phyloP scores from a whole-genome alignment of 2,329 filamentous ascomycete species.

The Rhytidhysteron rufulum region DNA sequence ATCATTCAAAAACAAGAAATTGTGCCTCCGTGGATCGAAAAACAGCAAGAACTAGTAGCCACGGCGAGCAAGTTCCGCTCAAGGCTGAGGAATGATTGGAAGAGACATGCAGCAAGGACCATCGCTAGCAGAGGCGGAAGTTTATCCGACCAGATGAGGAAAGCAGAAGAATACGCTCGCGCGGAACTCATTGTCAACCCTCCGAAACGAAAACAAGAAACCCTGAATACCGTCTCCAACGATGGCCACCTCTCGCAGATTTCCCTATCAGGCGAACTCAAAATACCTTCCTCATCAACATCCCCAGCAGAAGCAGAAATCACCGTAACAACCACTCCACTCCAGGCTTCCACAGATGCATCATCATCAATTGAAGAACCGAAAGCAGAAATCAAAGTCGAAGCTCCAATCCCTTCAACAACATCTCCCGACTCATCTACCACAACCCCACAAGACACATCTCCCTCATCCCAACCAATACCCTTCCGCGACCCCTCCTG shows the following conservation, averaged over 20 bases:
- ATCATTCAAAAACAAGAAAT: conserved; percentile 97
- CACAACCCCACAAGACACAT: conserved; percentile 37
- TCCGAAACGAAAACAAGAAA: conserved; percentile 40
- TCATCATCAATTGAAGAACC: conserved; percentile 7
- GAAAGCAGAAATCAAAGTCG: background rate
- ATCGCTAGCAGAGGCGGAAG: conserved; percentile 76
- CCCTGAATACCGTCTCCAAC: conserved; percentile 40
- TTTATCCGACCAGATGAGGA: conserved; percentile 66
- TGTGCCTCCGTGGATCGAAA: conserved; percentile 97
- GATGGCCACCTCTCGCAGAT: conserved; percentile 48
- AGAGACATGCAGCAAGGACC: conserved; percentile 71
- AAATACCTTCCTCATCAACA: conserved; percentile 13
- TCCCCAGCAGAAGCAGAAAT: conserved; percentile 21
- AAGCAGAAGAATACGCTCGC: conserved; percentile 69
- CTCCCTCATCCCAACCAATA: no score
- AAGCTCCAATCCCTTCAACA: conserved; percentile 12
- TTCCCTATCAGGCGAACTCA: conserved; percentile 43
- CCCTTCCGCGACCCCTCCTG: conserved; percentile 79
- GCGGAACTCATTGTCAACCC: conserved; percentile 69
- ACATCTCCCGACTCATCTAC: conserved; percentile 8
- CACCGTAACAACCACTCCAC: conserved; percentile 34
- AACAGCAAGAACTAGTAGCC: conserved; percentile 82
- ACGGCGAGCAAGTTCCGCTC: conserved; percentile 67
- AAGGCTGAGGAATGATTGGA: conserved; percentile 79
- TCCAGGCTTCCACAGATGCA: conserved; percentile 11